Percentiles rank a stretch among this genome's conserved stretches.
Conservation (phyloP, 495 filamentous ascomycete genomes). For the Penicillium ochrochloron region DNA sequence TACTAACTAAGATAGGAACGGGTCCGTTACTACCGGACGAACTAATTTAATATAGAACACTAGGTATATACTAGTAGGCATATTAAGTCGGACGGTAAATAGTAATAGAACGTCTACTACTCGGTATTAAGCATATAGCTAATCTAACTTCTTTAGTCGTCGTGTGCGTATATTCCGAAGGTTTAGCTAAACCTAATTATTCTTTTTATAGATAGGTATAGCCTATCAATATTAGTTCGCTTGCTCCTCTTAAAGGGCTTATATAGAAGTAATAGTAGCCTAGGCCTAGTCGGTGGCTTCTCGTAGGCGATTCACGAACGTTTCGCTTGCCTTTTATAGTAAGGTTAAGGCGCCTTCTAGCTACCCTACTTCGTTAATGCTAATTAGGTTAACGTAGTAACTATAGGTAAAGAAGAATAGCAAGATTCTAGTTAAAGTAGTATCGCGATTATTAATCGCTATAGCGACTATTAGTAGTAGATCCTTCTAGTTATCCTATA, state of each 20-base stretch:
- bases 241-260: slow-evolving; percentile 1
- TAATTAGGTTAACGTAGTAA: too few species aligned
- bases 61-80: too few species aligned
- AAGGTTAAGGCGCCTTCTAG: neutral
- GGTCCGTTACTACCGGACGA: too few species aligned
- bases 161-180: too few species aligned
- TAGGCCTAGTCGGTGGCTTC: slow-evolving; percentile 14
- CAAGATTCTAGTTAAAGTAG: neutral
- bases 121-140: slow-evolving; percentile 1
- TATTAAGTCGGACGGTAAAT: neutral
- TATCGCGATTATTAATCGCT: slow-evolving; percentile 7
- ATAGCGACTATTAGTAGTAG: slow-evolving; percentile 9
- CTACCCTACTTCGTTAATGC: too few species aligned
- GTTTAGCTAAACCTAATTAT: slow-evolving; percentile 11
- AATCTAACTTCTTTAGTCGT: slow-evolving; percentile 4
- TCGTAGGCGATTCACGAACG: too few species aligned
- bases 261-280: neutral
- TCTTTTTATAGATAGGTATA: slow-evolving; percentile 3
- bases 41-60: too few species aligned
- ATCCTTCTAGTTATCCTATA: too few species aligned
- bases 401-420: too few species aligned
- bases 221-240: neutral
- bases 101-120: neutral
- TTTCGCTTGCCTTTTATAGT: neutral
- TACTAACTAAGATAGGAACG: slow-evolving; percentile 8